These are phyloP conservation scores for Boletus vermiculosoides DNA, from an alignment of 768 basidiomycete genomes.

Conservation along the genomic window DNA sequence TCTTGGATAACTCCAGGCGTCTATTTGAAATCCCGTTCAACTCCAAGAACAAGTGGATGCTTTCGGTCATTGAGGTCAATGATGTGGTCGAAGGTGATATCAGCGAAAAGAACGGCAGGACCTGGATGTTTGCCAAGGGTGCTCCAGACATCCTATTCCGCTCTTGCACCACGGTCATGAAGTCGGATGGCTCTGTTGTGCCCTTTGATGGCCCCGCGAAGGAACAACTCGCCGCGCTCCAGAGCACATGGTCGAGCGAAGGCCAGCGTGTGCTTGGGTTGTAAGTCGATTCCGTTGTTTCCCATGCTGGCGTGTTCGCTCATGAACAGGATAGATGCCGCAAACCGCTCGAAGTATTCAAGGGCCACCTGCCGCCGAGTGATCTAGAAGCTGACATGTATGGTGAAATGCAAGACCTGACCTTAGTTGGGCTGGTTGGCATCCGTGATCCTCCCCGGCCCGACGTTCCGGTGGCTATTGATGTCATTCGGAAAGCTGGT, in stretches of 20 bases:
- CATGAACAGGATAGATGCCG: conserved; percentile 23
- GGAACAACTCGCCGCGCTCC: conserved; percentile 24
- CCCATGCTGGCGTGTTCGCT: background rate
- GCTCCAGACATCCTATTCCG: conserved; percentile 55
- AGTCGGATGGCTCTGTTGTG: conserved; percentile 33
- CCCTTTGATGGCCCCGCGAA: conserved; percentile 28
- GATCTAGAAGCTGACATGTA: conserved; percentile 40
- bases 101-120: conserved; percentile 7
- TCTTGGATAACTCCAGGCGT: conserved; percentile 24
- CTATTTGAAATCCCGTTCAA: conserved; percentile 44
- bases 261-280: conserved; percentile 57
- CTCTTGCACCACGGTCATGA: conserved; percentile 37
- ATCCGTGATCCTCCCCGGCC: conserved; percentile 56
- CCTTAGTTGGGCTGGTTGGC: conserved; percentile 50
- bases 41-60: conserved; percentile 60
- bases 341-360: conserved; percentile 29
- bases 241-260: conserved; percentile 44
- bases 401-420: conserved; percentile 38
- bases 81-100: conserved; percentile 10
- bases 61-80: conserved; percentile 39
- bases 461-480: conserved; percentile 47
- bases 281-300: conserved; percentile 11
- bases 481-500: conserved; percentile 48
- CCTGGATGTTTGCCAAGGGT: conserved; percentile 52
- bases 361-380: conserved; percentile 27